Conservation (phyloP, 2,329 filamentous ascomycete species). For the Pseudogymnoascus sp. region DNA sequence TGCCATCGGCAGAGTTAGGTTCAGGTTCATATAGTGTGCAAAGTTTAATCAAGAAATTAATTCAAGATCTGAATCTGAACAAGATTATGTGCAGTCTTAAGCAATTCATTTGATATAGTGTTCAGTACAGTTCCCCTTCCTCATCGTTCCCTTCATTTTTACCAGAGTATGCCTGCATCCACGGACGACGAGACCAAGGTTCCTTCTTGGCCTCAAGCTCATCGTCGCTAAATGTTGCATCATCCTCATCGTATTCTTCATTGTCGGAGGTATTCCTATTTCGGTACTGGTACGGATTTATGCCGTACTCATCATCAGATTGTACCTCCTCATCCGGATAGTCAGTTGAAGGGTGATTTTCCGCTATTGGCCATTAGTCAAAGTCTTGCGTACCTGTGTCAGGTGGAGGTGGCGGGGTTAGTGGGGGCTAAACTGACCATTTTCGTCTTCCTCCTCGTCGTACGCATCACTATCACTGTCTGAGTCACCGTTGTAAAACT, state of each 20-base stretch:
- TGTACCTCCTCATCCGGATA: constrained; percentile 74
- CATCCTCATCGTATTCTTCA: constrained; percentile 21
- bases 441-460: constrained; percentile 57
- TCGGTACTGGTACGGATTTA: constrained; percentile 47
- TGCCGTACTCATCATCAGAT: constrained; percentile 57
- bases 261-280: constrained; percentile 29
- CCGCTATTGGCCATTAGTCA: constrained; percentile 40
- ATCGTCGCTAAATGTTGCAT: constrained; percentile 22
- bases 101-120: background rate
- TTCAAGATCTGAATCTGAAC: background rate
- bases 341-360: constrained; percentile 71
- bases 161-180: constrained; percentile 11
- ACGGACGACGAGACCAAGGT: constrained; percentile 21
- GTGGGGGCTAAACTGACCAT: constrained; percentile 38
- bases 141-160: background rate
- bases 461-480: constrained; percentile 51
- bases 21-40: constrained; percentile 1
- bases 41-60: background rate
- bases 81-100: background rate
- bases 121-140: background rate
- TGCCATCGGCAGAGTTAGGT: background rate
- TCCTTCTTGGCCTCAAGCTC: constrained; percentile 21
- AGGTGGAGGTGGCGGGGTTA: background rate
- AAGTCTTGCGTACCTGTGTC: background rate
- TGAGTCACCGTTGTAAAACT: constrained; percentile 49